Percentiles rank a stretch among this genome's conserved stretches.
These are phyloP conservation scores for Eucalyptus guilfoylei DNA, from an alignment of 345 rosid species.

Conservation along the genomic window DNA sequence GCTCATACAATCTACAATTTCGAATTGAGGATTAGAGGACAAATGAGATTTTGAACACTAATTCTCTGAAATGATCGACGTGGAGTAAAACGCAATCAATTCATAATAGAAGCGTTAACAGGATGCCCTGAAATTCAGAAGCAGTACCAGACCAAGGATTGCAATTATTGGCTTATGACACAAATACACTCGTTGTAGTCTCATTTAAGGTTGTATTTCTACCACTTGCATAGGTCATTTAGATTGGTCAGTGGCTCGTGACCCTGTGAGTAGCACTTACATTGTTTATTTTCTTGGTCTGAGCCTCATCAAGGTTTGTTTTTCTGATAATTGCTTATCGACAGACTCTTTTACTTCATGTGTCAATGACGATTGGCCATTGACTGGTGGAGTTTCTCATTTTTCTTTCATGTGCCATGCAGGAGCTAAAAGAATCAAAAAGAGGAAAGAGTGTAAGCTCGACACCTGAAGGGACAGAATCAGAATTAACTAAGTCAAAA, in stretches of 20 bases:
- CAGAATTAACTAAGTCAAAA: constrained; percentile 22
- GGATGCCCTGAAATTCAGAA: background rate
- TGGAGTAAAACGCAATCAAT: background rate
- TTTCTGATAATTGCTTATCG: background rate
- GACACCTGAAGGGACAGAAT: constrained; percentile 14
- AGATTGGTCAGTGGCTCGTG: background rate
- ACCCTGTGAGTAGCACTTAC: background rate
- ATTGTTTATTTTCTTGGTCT: background rate
- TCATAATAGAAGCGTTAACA: background rate
- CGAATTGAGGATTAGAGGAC: background rate
- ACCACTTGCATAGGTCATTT: background rate
- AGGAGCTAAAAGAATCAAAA: constrained; percentile 38
- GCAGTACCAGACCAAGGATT: background rate
- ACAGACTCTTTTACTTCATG: background rate
- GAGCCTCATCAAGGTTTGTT: background rate
- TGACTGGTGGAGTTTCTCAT: background rate
- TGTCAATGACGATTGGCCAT: background rate
- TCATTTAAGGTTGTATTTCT: background rate
- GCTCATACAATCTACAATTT: background rate
- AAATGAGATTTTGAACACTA: background rate
- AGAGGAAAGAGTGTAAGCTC: constrained; percentile 22
- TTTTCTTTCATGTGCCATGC: background rate
- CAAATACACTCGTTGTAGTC: background rate
- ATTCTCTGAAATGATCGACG: background rate
- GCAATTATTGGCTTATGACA: background rate